These are phyloP conservation scores for Rhynchospora pubera DNA, from an alignment of 176 grass and related monocot genomes.

Conservation along the genomic window DNA sequence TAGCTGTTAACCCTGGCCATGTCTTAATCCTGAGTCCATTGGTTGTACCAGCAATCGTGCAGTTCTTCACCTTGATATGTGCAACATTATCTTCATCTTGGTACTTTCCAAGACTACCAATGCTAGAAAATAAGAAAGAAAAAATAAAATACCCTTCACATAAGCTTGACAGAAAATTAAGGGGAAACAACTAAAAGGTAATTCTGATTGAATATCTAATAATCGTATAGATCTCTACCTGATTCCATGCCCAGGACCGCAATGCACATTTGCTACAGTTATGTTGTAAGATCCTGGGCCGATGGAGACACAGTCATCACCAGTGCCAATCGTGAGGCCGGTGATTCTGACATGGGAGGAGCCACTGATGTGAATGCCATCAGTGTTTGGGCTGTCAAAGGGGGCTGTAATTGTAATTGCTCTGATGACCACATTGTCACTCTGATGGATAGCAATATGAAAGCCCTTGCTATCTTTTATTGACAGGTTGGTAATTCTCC, in stretches of 20 bases:
- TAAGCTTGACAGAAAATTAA: background rate
- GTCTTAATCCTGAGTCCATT: slow-evolving; percentile 46
- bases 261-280: slow-evolving; percentile 10
- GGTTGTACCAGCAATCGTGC: slow-evolving; percentile 22
- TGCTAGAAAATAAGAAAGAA: background rate
- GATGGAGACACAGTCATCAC: slow-evolving; percentile 40
- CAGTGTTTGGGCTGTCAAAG: slow-evolving; percentile 37
- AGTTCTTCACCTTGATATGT: slow-evolving; percentile 34
- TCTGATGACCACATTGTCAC: slow-evolving; percentile 6
- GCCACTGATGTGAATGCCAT: slow-evolving; percentile 38
- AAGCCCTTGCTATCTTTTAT: slow-evolving; percentile 32
- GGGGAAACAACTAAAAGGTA: background rate
- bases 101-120: slow-evolving; percentile 41
- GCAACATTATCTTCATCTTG: slow-evolving; percentile 29
- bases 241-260: slow-evolving; percentile 41
- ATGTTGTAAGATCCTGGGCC: slow-evolving; percentile 28
- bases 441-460: slow-evolving; percentile 32
- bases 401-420: slow-evolving; percentile 24
- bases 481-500: slow-evolving; percentile 12
- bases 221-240: slow-evolving; percentile 3
- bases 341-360: background rate
- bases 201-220: background rate
- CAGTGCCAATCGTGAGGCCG: slow-evolving; percentile 16
- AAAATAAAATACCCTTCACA: background rate
- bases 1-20: slow-evolving; percentile 31